A percentile compares a stretch with the other conserved stretches of the same genome.
Evolutionary conservation across 768 basidiomycete species (phyloP).

Genomic region (Tulasnella sp.): DNA sequence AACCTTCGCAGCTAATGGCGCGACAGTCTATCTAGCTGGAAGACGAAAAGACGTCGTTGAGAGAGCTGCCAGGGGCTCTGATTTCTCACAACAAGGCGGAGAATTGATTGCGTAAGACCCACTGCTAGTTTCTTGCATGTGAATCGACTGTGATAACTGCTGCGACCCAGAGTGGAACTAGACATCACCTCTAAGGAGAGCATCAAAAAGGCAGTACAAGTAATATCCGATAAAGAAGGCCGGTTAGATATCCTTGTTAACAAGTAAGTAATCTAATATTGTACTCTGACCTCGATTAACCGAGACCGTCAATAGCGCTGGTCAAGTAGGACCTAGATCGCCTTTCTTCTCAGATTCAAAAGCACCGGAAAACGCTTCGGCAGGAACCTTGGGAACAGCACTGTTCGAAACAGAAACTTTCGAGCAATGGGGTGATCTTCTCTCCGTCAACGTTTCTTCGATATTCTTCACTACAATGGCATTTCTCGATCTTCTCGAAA

Average conservation of each 20-base stretch:
- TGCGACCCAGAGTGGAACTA: conserved; percentile 30
- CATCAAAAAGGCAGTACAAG: conserved; percentile 42
- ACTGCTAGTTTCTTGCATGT: background rate
- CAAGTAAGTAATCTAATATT: conserved; percentile 38
- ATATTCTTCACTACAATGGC: conserved; percentile 65
- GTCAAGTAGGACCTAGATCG: conserved; percentile 54
- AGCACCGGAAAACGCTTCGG: conserved; percentile 47
- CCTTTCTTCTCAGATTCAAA: conserved; percentile 10
- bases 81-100: conserved; percentile 31
- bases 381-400: conserved; percentile 45
- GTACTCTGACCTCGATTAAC: no score
- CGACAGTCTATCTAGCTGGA: conserved; percentile 64
- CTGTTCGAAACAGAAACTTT: conserved; percentile 56
- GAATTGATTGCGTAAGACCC: conserved; percentile 44
- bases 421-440: conserved; percentile 50
- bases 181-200: conserved; percentile 60
- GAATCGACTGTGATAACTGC: background rate
- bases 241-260: conserved; percentile 69
- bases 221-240: conserved; percentile 47
- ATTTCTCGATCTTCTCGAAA: conserved; percentile 61
- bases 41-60: conserved; percentile 53
- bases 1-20: conserved; percentile 63
- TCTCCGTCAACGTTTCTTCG: conserved; percentile 58
- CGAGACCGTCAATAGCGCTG: conserved; percentile 40
- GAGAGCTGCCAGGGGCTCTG: conserved; percentile 16